phyloP scores from a whole-genome alignment of 1,284 basidiomycete genomes.

The Rhodofomes roseus region DNA sequence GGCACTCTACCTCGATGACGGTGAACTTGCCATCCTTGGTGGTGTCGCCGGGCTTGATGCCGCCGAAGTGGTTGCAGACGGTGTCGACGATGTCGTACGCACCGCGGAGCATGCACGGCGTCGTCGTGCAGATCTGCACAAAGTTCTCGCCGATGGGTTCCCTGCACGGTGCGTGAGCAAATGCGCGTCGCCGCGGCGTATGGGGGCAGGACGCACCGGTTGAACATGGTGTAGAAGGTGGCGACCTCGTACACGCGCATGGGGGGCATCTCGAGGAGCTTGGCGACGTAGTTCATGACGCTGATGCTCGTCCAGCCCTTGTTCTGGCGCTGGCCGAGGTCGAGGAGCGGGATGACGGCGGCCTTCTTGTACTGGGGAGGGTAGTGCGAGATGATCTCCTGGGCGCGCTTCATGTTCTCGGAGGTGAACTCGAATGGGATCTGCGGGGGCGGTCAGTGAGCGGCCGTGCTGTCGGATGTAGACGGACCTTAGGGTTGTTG shows the following conservation, averaged over 20 bases:
- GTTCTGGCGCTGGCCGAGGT: slow-evolving; percentile 97
- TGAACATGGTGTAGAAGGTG: slow-evolving; percentile 99
- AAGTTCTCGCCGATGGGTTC: slow-evolving; percentile 96
- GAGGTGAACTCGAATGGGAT: slow-evolving; percentile 88
- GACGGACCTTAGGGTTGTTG: slow-evolving; percentile 80
- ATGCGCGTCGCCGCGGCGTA: background rate
- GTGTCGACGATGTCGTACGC: slow-evolving; percentile 88
- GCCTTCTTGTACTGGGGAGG: slow-evolving; percentile 98
- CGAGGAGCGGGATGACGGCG: slow-evolving; percentile 94
- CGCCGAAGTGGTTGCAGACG: slow-evolving; percentile 80
- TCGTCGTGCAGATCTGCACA: slow-evolving; percentile 98
- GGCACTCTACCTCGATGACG: slow-evolving; percentile 96
- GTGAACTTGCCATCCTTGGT: slow-evolving; percentile 97
- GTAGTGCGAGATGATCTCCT: slow-evolving; percentile 91
- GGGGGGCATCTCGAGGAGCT: slow-evolving; percentile 89
- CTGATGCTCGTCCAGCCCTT: slow-evolving; percentile 98
- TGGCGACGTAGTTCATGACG: slow-evolving; percentile 98
- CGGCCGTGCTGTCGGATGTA: background rate
- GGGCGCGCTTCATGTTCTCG: slow-evolving; percentile 80
- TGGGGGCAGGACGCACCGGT: slow-evolving; percentile 55
- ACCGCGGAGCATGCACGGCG: slow-evolving; percentile 96
- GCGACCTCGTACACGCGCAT: slow-evolving; percentile 99
- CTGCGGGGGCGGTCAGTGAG: slow-evolving; percentile 34
- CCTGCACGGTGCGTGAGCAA: slow-evolving; percentile 35
- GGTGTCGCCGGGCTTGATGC: slow-evolving; percentile 85